Conservation (phyloP, 176 grass and related monocot genomes). For the Poa annua region DNA sequence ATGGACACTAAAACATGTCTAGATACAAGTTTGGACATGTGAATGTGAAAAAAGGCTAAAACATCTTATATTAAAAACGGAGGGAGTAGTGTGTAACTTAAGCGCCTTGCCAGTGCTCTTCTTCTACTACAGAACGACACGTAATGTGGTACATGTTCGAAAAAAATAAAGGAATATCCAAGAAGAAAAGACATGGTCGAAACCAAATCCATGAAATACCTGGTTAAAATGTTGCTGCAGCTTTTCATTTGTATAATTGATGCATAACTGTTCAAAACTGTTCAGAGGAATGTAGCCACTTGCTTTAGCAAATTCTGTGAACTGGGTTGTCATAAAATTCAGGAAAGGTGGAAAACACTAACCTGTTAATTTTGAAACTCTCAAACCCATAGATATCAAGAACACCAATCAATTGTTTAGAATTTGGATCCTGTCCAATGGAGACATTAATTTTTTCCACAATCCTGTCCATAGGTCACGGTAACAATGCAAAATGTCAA, state of each 20-base stretch:
- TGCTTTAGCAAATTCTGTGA: constrained; percentile 33
- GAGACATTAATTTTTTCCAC: constrained; percentile 99
- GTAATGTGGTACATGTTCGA: background rate
- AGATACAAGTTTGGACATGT: too few species aligned
- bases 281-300: constrained; percentile 39
- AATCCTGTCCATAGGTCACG: constrained; percentile 67
- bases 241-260: constrained; percentile 99
- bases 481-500: constrained; percentile 32
- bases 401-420: constrained; percentile 96
- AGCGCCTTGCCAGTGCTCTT: background rate
- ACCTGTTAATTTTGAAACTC: constrained; percentile 99
- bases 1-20: too few species aligned
- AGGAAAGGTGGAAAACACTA: constrained; percentile 37
- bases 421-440: constrained; percentile 98
- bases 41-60: too few species aligned
- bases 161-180: background rate
- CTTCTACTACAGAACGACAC: background rate
- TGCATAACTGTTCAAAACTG: constrained; percentile 97
- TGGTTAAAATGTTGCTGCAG: constrained; percentile 99
- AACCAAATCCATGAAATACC: constrained; percentile 52
- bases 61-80: too few species aligned
- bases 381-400: constrained; percentile 99
- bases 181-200: constrained; percentile 11
- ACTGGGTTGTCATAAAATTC: background rate
- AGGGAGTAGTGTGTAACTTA: background rate